Conservation (phyloP, 192 early-diverging fungal genomes). For the Phycomyces nitens region DNA sequence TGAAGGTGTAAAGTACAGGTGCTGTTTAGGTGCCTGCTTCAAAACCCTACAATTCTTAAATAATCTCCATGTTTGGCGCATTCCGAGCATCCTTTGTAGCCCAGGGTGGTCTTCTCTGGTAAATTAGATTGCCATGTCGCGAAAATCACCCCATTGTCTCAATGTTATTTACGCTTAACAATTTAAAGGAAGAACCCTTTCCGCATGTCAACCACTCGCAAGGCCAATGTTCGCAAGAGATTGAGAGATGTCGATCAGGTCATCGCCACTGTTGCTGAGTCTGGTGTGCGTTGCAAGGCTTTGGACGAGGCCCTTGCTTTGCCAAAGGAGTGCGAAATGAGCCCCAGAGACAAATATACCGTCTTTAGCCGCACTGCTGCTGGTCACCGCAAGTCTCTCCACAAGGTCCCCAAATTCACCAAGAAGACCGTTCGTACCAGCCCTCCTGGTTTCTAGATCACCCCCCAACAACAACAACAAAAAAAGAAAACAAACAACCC, state of each 20-base stretch:
- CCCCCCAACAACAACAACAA: neutral
- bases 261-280: constrained; percentile 60
- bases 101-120: constrained; percentile 57
- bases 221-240: constrained; percentile 84
- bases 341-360: constrained; percentile 77
- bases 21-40: too few relatives aligned
- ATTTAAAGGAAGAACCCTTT: constrained; percentile 43
- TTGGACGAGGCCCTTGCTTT: constrained; percentile 58
- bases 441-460: constrained; percentile 61
- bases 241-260: constrained; percentile 78
- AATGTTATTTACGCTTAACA: neutral
- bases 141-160: too few relatives aligned
- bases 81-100: constrained; percentile 50
- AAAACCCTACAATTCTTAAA: too few relatives aligned
- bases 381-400: constrained; percentile 74
- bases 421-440: constrained; percentile 72
- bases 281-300: constrained; percentile 74
- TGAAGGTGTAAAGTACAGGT: too few relatives aligned
- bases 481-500: neutral
- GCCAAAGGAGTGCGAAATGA: constrained; percentile 72
- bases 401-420: constrained; percentile 85
- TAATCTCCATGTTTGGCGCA: constrained; percentile 50
- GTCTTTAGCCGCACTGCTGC: constrained; percentile 70
- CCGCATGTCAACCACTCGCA: constrained; percentile 74
- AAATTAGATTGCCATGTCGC: constrained; percentile 1